phyloP scores from a whole-genome alignment of 192 early-diverging fungal genomes.

The Podila epigama region DNA sequence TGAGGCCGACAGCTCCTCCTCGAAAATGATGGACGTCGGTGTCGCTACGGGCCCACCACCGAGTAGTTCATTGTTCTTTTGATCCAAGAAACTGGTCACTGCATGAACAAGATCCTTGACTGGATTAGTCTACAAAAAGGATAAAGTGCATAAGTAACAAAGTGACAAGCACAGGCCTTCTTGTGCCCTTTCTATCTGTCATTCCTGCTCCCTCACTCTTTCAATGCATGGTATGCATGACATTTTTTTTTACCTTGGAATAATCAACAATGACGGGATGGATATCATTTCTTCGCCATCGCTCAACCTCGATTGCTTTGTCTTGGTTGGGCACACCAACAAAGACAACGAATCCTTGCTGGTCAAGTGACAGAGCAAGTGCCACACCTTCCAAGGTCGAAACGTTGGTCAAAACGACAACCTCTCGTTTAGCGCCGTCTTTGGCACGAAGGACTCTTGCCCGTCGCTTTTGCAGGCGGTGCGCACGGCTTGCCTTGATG shows the following conservation, averaged over 20 bases:
- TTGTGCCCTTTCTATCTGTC: too few relatives aligned
- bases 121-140: slow-evolving; percentile 10
- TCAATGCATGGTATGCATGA: too few relatives aligned
- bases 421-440: slow-evolving; percentile 20
- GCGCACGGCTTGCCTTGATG: slow-evolving; percentile 1
- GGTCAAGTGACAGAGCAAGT: slow-evolving; percentile 27
- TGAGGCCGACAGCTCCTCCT: slow-evolving; percentile 34
- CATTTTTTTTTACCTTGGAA: slow-evolving; percentile 17
- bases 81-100: slow-evolving; percentile 32
- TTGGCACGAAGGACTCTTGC: slow-evolving; percentile 10
- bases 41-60: neutral
- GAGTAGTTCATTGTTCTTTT: slow-evolving; percentile 18
- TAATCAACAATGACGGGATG: slow-evolving; percentile 26
- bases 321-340: slow-evolving; percentile 22
- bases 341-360: slow-evolving; percentile 46
- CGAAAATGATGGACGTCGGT: slow-evolving; percentile 3
- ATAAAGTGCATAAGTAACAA: neutral
- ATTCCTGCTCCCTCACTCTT: too few relatives aligned
- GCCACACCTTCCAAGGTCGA: slow-evolving; percentile 19
- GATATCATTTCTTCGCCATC: slow-evolving; percentile 19
- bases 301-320: slow-evolving; percentile 13
- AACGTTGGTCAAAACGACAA: slow-evolving; percentile 20
- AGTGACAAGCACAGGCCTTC: neutral
- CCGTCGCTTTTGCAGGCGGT: slow-evolving; percentile 5
- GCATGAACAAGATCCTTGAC: slow-evolving; percentile 22